Evolutionary conservation across 257 asterid species (phyloP).

Genomic region (Catharanthus roseus): DNA sequence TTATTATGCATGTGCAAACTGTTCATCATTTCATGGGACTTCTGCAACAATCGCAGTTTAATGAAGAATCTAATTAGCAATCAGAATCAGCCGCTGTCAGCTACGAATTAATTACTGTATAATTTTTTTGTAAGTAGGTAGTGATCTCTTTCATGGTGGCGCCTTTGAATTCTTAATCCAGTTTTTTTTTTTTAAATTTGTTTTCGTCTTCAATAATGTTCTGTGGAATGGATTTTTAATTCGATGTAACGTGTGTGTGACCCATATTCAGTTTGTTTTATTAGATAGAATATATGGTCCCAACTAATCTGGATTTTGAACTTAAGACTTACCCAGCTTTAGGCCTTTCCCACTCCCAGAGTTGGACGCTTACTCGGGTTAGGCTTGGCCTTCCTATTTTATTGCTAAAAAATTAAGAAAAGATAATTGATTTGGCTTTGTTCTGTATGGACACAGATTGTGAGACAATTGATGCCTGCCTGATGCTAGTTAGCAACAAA

Average conservation of each 20-base stretch:
- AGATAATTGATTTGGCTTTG: too few relatives aligned
- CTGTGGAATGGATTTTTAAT: not conserved
- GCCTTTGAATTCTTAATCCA: not conserved
- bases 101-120: too few relatives aligned
- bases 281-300: too few relatives aligned
- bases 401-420: too few relatives aligned
- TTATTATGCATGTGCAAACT: not conserved
- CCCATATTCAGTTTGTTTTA: not conserved
- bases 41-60: not conserved
- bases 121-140: constrained; percentile 4
- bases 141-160: not conserved
- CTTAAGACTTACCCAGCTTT: too few relatives aligned
- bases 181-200: too few relatives aligned
- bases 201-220: not conserved
- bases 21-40: not conserved
- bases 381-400: too few relatives aligned
- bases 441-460: not conserved
- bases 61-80: not conserved
- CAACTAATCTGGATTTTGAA: too few relatives aligned
- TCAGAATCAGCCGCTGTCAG: not conserved
- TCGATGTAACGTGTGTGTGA: not conserved
- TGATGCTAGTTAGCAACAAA: constrained; percentile 10
- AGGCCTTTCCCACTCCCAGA: too few relatives aligned
- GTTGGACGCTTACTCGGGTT: too few relatives aligned
- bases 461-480: constrained; percentile 1